A percentile compares a stretch with the other conserved stretches of the same genome.
These are phyloP conservation scores for Taiwanofungus camphoratus DNA, from an alignment of 1,284 basidiomycete genomes.

Conservation along the genomic window DNA sequence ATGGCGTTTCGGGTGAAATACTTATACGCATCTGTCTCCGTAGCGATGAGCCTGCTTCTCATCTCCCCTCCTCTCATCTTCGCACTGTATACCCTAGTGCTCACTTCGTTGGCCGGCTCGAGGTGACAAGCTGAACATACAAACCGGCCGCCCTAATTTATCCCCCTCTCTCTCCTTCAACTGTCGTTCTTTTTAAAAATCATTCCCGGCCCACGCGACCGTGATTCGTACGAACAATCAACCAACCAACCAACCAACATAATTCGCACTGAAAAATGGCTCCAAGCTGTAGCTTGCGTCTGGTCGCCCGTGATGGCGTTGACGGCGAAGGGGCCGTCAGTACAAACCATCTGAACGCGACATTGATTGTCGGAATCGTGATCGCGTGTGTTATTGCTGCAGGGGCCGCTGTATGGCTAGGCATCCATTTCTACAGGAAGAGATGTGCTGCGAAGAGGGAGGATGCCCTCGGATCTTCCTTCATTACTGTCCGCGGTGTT, in stretches of 20 bases:
- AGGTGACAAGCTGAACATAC: background rate
- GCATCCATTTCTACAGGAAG: conserved; percentile 34
- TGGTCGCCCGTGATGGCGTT: conserved; percentile 12
- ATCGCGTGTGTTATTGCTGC: conserved; percentile 37
- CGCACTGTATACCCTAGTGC: background rate
- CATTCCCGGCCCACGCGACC: background rate
- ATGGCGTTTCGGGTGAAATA: too few relatives aligned
- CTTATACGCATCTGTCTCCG: too few relatives aligned
- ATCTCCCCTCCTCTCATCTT: background rate
- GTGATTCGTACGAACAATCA: too few relatives aligned
- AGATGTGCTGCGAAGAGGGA: conserved; percentile 32
- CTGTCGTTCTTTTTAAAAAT: background rate
- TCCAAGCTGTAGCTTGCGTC: background rate
- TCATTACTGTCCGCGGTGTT: conserved; percentile 42
- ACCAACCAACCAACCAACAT: background rate
- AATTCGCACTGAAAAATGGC: background rate
- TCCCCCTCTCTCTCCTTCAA: background rate
- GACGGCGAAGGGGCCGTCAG: conserved; percentile 2
- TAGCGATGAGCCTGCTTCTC: background rate
- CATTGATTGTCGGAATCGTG: conserved; percentile 43
- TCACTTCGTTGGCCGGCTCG: background rate
- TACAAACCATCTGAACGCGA: conserved; percentile 22
- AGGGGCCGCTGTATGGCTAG: conserved; percentile 36
- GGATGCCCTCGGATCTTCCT: conserved; percentile 35
- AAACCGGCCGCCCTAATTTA: background rate